A percentile compares a stretch with the other conserved stretches of the same genome.
Conservation (phyloP, 1,284 basidiomycete genomes). For the Gomphus bonarii region DNA sequence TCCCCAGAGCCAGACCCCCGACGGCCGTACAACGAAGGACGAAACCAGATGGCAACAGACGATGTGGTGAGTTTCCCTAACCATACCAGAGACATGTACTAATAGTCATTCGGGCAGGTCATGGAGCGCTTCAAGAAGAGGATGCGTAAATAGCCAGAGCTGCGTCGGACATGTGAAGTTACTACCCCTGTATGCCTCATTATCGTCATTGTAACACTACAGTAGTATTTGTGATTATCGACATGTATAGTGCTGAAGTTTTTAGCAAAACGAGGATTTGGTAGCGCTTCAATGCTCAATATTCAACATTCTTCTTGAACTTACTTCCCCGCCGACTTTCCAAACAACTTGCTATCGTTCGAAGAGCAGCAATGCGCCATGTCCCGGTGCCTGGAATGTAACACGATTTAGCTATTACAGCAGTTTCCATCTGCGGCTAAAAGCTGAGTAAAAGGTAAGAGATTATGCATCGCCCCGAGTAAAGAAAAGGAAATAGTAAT, state of each 20-base stretch:
- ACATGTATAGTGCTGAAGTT: not conserved
- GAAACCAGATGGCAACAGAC: conserved; percentile 78
- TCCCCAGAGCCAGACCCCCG: conserved; percentile 39
- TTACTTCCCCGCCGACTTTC: too few relatives aligned
- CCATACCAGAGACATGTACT: not conserved
- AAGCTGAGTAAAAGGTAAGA: too few relatives aligned
- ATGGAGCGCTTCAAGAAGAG: conserved; percentile 11
- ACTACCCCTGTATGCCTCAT: not conserved
- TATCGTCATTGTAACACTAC: not conserved
- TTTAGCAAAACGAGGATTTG: not conserved
- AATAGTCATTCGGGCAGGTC: not conserved
- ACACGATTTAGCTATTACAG: too few relatives aligned
- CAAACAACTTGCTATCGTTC: too few relatives aligned
- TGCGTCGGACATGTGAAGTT: not conserved
- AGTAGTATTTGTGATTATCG: not conserved
- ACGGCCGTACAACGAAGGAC: conserved; percentile 39
- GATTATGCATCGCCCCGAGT: too few relatives aligned
- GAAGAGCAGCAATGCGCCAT: too few relatives aligned
- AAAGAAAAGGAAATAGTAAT: too few relatives aligned
- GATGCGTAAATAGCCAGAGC: conserved; percentile 8
- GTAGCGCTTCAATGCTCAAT: too few relatives aligned
- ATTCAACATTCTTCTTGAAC: too few relatives aligned
- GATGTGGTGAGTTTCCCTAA: conserved; percentile 53
- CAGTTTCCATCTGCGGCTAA: too few relatives aligned
- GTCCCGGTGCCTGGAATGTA: too few relatives aligned